Evolutionary conservation across 1,284 basidiomycete genomes (phyloP).

Genomic region (Flammula alnicola): DNA sequence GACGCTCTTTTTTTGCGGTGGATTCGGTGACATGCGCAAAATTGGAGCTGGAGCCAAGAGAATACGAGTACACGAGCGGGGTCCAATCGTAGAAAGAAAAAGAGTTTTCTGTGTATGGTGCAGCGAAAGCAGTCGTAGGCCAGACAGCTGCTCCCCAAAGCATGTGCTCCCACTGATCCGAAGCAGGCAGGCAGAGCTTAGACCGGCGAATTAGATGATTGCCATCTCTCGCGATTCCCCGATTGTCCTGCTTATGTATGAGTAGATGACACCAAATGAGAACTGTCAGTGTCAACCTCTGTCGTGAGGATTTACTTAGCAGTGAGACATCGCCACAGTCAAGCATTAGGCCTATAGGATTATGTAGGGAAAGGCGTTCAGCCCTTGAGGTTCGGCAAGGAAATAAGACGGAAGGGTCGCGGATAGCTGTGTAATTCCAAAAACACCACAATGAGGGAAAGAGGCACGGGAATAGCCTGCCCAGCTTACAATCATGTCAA

Average conservation of each 20-base stretch:
- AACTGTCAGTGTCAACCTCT: not conserved
- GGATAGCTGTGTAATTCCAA: slow-evolving; percentile 10
- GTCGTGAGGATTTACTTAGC: not conserved
- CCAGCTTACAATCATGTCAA: not conserved
- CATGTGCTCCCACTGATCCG: slow-evolving; percentile 19
- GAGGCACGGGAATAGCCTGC: slow-evolving; percentile 12
- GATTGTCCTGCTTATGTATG: not conserved
- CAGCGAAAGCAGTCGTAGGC: not conserved
- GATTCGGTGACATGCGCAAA: too few relatives aligned
- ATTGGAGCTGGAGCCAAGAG: too few relatives aligned
- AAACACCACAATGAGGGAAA: not conserved
- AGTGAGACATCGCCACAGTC: slow-evolving; percentile 6
- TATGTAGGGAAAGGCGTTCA: not conserved
- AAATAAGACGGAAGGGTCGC: slow-evolving; percentile 14
- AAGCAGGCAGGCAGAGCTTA: slow-evolving; percentile 3
- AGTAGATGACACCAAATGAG: slow-evolving; percentile 1
- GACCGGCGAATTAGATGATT: slow-evolving; percentile 15
- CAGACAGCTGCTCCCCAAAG: slow-evolving; percentile 10
- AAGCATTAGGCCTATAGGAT: slow-evolving; percentile 9
- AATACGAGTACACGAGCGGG: not conserved
- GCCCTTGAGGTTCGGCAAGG: slow-evolving; percentile 13
- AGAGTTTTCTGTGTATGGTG: too few relatives aligned
- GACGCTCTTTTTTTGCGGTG: too few relatives aligned
- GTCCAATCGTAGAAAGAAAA: not conserved
- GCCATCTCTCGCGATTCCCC: slow-evolving; percentile 8